Evolutionary conservation across 805 yeast species (phyloP), one percentile per base, ranked within the genome.

Genomic region (Saccharomyces kudriavzevii): DNA sequence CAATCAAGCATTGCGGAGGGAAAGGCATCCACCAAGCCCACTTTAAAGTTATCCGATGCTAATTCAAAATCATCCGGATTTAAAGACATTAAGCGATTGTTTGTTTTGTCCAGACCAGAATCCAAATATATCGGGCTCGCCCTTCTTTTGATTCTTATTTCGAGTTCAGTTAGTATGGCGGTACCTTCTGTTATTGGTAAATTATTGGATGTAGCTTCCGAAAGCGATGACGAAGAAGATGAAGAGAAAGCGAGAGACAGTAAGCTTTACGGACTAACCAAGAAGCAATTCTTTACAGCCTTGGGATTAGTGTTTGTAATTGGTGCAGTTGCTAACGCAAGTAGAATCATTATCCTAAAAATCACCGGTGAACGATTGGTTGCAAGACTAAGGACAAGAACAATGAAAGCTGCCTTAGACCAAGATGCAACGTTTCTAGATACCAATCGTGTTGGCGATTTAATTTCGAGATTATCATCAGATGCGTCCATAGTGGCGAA

Each of bases 361-460:
- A 75, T 84, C 1, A 87, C 87, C 11, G 97, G 97, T 51, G 98
- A 92, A 69, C 78, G 87, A 57, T 74, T 92, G 40, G 96, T 91
- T 56, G 92, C 96, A 8, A 78, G 94, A 55, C 71, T 92, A 57
- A 78, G 98, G 61, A 77, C 92, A 9, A 77, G 88, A 52, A 81
- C 92, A 40, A 81, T 89, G 68, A 81, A 81, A 63, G 87, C 85
- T 49, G 81, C 92, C 14, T 75, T 92, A 53, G 82, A 82, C 48
- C 97, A 91, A 66, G 97, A 91, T 68, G 84, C 96, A 3, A 86
- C 87, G 58, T 92, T 92, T 63, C 83, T 91, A 71, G 98, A 92
- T 64, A 82, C 83, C 30, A 90, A 94, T 55, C 82, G 91, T 58
- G 89, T 90, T 9, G 98, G 98, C 45, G 98, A 92, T 66, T 75